phyloP scores from a whole-genome alignment of 352 stramenopile species.

The Poterioochromonas sp. region DNA sequence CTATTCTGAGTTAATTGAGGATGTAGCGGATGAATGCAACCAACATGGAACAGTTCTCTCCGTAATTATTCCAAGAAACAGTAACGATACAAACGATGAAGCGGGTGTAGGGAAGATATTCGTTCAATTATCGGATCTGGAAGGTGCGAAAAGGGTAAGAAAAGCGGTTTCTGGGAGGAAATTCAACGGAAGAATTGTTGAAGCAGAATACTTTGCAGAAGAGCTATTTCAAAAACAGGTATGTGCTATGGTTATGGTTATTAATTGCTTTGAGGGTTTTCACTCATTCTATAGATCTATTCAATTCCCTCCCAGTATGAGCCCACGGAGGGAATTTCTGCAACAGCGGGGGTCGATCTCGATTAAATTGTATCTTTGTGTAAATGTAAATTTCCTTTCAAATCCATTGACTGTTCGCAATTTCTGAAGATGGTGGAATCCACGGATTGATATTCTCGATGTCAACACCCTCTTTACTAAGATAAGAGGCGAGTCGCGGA shows the following conservation, averaged over 20 bases:
- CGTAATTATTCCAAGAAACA: background rate
- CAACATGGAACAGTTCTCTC: background rate
- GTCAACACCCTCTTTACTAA: background rate
- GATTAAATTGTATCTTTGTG: no score
- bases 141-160: background rate
- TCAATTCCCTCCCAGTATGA: no score
- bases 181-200: conserved; percentile 23
- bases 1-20: conserved; percentile 29
- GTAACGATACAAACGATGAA: background rate
- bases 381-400: no score
- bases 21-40: conserved; percentile 29
- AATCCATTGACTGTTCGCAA: background rate
- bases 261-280: no score
- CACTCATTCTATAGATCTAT: no score
- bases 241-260: no score
- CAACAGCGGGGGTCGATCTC: no score
- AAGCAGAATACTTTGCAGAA: background rate
- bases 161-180: background rate
- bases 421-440: background rate
- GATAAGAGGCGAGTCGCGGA: background rate
- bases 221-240: conserved; percentile 27
- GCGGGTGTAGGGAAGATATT: conserved; percentile 1
- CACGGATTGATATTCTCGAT: background rate
- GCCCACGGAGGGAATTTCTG: no score
- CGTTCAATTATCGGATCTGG: background rate